Conservation (phyloP, 2,329 filamentous ascomycete genomes). For the Cladosporium sp. region DNA sequence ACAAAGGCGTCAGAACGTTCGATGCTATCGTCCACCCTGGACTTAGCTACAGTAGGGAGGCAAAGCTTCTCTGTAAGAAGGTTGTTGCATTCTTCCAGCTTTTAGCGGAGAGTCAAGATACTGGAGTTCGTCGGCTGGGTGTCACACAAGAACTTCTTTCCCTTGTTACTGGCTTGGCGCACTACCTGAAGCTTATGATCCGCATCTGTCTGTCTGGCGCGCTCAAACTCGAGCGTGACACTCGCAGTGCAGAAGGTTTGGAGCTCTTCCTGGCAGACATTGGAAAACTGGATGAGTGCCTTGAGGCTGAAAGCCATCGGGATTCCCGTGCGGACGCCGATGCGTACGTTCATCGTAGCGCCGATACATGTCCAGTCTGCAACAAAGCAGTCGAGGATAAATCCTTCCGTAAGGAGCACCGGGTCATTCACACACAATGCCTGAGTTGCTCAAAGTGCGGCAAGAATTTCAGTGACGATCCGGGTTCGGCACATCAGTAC, state of each 20-base stretch:
- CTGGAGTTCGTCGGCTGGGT: constrained; percentile 80
- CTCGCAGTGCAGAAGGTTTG: constrained; percentile 66
- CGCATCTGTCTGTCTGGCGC: constrained; percentile 93
- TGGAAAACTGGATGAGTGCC: constrained; percentile 71
- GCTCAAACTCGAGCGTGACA: constrained; percentile 83
- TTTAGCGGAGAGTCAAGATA: constrained; percentile 90
- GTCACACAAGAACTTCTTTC: constrained; percentile 98
- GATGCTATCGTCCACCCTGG: constrained; percentile 48
- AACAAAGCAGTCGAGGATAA: constrained; percentile 90
- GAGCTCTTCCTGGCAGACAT: constrained; percentile 80
- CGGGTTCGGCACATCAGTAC: constrained; percentile 68
- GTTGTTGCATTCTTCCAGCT: constrained; percentile 97
- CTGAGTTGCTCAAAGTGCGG: constrained; percentile 66
- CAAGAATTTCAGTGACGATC: constrained; percentile 63
- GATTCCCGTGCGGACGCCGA: constrained; percentile 40
- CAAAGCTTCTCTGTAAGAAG: constrained; percentile 99
- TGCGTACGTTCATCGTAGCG: constrained; percentile 40
- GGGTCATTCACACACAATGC: constrained; percentile 80
- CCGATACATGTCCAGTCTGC: constrained; percentile 77
- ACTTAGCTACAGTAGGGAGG: constrained; percentile 86
- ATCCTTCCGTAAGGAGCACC: constrained; percentile 69
- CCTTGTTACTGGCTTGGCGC: constrained; percentile 88
- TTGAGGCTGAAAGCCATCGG: constrained; percentile 60
- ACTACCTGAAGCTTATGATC: constrained; percentile 96
- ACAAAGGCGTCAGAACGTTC: constrained; percentile 28